Percentiles rank a stretch among this genome's conserved stretches.
Conservation (phyloP, 352 stramenopile genomes). For the Phytophthora cactorum region DNA sequence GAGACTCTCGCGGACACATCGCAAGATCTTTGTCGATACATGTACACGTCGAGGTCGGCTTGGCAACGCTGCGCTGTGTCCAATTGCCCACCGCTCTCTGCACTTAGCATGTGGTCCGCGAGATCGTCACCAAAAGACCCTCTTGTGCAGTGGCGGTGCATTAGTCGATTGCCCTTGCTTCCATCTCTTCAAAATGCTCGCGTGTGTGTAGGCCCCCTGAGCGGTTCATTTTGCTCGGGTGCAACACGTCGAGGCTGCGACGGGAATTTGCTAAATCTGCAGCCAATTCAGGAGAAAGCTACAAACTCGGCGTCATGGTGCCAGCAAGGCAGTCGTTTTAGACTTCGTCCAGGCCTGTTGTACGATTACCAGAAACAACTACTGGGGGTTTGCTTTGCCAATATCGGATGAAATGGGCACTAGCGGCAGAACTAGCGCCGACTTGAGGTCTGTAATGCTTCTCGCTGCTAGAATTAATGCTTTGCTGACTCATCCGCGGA, state of each 20-base stretch:
- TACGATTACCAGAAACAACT: neutral
- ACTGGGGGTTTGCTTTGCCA: neutral
- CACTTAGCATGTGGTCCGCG: conserved; percentile 13
- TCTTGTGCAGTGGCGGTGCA: conserved; percentile 19
- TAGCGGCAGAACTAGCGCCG: neutral
- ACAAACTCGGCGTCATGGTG: neutral
- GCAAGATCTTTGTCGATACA: conserved; percentile 1
- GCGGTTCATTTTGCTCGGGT: conserved; percentile 2
- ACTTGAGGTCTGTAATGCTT: conserved; percentile 3
- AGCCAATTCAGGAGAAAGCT: conserved; percentile 25
- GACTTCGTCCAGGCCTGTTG: neutral
- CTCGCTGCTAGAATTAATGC: neutral
- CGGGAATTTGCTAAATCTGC: conserved; percentile 26
- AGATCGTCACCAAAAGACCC: conserved; percentile 9
- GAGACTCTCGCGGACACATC: conserved; percentile 8
- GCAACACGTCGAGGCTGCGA: neutral
- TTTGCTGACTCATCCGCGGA: conserved; percentile 5
- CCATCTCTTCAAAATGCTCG: neutral
- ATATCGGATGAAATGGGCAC: neutral
- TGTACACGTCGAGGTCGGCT: conserved; percentile 2
- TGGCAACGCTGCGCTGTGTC: conserved; percentile 1
- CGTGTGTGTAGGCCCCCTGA: neutral
- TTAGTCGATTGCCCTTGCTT: conserved; percentile 16
- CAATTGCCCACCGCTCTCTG: conserved; percentile 18
- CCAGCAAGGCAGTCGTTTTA: neutral